Percentiles rank a stretch among this genome's conserved stretches.
Evolutionary conservation across 306 rosid genomes (phyloP).

Genomic region (Cyamopsis tetragonoloba): DNA sequence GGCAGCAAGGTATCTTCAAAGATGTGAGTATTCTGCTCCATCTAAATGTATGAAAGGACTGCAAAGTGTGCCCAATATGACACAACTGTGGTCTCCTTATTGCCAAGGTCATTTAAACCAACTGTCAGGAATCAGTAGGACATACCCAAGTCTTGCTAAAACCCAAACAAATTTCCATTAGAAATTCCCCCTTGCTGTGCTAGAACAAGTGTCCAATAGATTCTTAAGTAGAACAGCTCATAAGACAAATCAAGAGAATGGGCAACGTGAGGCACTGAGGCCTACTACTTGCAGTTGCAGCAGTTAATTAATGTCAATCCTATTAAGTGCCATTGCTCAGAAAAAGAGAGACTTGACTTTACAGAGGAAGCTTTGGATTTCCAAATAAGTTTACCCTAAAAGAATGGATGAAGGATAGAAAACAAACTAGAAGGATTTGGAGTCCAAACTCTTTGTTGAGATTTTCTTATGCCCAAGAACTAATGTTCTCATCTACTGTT

Average conservation of each 20-base stretch:
- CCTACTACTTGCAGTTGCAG: neutral
- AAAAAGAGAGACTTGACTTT: neutral
- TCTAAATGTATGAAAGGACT: neutral
- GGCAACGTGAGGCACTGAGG: neutral
- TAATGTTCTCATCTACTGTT: neutral
- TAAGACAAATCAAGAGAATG: neutral
- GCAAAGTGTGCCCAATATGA: neutral
- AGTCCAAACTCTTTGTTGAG: neutral
- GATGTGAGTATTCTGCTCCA: neutral
- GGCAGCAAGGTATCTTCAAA: neutral
- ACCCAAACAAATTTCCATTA: neutral
- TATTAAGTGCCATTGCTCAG: neutral
- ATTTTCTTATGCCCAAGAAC: neutral
- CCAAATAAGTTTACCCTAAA: neutral
- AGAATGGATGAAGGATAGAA: neutral
- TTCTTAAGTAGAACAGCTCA: neutral
- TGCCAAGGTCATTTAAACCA: neutral
- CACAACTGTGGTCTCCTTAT: neutral
- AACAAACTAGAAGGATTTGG: neutral
- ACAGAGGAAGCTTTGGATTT: slow-evolving; percentile 5
- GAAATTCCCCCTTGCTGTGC: neutral
- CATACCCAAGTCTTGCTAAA: neutral
- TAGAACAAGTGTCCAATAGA: neutral
- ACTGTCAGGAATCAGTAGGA: neutral
- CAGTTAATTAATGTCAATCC: neutral